phyloP scores from a whole-genome alignment of 2,329 filamentous ascomycete species.

The Diaporthe amygdali region DNA sequence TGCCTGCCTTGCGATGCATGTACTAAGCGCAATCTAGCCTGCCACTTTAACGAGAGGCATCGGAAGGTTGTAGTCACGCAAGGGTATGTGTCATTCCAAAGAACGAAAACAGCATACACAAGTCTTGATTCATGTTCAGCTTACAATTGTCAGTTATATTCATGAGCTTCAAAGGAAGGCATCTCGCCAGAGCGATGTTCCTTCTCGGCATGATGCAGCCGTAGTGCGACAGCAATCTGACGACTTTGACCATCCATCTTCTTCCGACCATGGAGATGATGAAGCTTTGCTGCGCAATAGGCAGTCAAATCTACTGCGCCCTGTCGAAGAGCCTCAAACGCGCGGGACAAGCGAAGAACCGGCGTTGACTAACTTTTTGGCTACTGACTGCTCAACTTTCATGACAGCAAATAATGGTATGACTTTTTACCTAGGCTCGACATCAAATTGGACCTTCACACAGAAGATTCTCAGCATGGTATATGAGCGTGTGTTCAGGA shows the following conservation, averaged over 20 bases:
- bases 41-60: constrained; percentile 49
- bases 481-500: constrained; percentile 39
- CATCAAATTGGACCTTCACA: constrained; percentile 62
- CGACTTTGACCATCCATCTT: not conserved
- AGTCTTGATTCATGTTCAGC: not conserved
- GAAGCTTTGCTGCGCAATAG: not conserved
- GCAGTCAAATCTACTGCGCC: not conserved
- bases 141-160: not conserved
- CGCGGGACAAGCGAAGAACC: constrained; percentile 23
- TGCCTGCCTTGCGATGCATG: constrained; percentile 47
- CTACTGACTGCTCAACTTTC: constrained; percentile 45
- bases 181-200: not conserved
- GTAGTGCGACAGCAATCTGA: not conserved
- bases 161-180: constrained; percentile 5
- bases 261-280: not conserved
- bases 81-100: constrained; percentile 39
- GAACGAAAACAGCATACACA: no score
- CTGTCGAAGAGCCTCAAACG: constrained; percentile 4
- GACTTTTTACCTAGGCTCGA: constrained; percentile 56
- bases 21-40: constrained; percentile 45
- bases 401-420: constrained; percentile 45
- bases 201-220: not conserved
- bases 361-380: constrained; percentile 46
- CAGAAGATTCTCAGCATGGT: constrained; percentile 52
- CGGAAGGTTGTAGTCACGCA: constrained; percentile 54